Conservation (phyloP, 306 rosid genomes). For the Quercus berberidifolia region DNA sequence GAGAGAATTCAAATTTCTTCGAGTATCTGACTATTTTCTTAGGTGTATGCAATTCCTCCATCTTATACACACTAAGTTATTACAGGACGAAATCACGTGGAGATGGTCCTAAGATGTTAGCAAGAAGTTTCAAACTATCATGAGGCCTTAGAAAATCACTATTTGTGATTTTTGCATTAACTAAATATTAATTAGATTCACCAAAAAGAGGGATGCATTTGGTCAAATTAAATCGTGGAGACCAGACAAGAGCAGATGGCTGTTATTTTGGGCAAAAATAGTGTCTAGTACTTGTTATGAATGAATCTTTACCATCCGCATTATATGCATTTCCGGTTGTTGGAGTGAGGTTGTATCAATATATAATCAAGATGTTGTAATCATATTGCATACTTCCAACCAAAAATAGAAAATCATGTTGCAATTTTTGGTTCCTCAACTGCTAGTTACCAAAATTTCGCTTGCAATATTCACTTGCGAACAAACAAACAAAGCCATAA, state of each 20-base stretch:
- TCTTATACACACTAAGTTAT: too few species aligned
- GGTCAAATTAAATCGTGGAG: too few species aligned
- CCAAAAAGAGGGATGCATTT: too few species aligned
- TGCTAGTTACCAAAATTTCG: background rate
- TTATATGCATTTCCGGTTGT: background rate
- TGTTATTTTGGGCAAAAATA: background rate
- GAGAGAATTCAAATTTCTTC: too few species aligned
- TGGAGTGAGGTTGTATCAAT: background rate
- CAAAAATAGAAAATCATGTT: background rate
- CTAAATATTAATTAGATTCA: too few species aligned
- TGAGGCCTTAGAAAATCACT: too few species aligned
- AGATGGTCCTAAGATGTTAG: too few species aligned
- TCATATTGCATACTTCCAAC: slow-evolving; percentile 27
- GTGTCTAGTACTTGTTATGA: background rate
- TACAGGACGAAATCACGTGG: rapidly evolving
- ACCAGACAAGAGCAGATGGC: too few species aligned
- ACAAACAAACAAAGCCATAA: background rate
- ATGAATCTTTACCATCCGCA: background rate
- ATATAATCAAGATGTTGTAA: background rate
- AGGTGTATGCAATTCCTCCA: rapidly evolving
- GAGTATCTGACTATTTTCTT: rapidly evolving
- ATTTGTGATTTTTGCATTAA: too few species aligned
- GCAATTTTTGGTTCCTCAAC: slow-evolving; percentile 9
- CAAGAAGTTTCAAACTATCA: too few species aligned
- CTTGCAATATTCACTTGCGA: background rate